Conservation (phyloP, 2,329 filamentous ascomycete species). For the Aspergillus cejpii region DNA sequence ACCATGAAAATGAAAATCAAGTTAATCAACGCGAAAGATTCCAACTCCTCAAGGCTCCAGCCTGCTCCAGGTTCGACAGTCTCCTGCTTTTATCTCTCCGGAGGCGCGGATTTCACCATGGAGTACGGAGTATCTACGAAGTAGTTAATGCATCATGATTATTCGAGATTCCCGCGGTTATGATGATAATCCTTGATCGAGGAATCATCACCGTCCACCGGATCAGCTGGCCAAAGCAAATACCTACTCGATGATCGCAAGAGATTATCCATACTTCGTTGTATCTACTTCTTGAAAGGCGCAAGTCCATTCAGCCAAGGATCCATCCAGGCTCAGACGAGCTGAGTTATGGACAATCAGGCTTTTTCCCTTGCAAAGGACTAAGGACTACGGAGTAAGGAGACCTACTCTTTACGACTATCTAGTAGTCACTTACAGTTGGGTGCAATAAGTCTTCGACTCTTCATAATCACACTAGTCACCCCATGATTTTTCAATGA, state of each 20-base stretch:
- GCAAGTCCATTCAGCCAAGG: background rate
- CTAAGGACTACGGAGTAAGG: no score
- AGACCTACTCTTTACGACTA: no score
- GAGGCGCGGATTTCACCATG: background rate
- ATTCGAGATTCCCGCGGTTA: background rate
- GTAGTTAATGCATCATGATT: background rate
- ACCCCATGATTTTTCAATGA: no score
- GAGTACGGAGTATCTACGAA: background rate
- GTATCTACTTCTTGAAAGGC: no score
- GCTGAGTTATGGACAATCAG: background rate
- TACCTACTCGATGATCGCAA: background rate
- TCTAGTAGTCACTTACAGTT: no score
- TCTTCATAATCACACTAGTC: no score
- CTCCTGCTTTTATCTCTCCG: conserved; percentile 2
- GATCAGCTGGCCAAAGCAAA: background rate
- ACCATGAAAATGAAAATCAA: conserved; percentile 9
- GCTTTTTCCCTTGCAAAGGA: conserved; percentile 1
- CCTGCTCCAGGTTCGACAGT: no score
- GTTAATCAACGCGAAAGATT: background rate
- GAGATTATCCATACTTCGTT: background rate
- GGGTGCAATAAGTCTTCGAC: no score
- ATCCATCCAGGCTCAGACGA: background rate
- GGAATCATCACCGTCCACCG: no score
- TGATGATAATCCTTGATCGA: background rate
- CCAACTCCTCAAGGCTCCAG: no score